These are phyloP conservation scores for Macrocybe gigantea DNA, from an alignment of 768 basidiomycete species.

Conservation along the genomic window DNA sequence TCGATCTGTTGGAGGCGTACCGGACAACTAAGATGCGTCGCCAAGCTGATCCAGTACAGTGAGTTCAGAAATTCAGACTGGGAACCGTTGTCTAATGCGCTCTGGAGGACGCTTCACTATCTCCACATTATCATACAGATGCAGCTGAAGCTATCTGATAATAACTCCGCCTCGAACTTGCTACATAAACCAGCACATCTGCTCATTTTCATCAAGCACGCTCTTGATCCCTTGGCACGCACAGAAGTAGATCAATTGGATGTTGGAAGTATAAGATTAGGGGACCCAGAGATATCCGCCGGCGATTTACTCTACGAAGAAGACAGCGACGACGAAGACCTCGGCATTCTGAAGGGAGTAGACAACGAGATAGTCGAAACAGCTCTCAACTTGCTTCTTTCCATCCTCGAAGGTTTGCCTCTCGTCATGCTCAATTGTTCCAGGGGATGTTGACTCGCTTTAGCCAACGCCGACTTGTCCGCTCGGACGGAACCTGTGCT, in stretches of 20 bases:
- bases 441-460: background rate
- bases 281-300: constrained; percentile 11
- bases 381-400: constrained; percentile 73
- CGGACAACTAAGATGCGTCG: constrained; percentile 32
- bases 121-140: constrained; percentile 82
- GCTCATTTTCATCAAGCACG: constrained; percentile 78
- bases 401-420: constrained; percentile 75
- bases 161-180: constrained; percentile 50
- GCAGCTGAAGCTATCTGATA: constrained; percentile 60
- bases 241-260: constrained; percentile 2
- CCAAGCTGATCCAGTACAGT: constrained; percentile 51
- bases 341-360: constrained; percentile 28
- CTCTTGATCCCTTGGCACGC: constrained; percentile 44
- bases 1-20: constrained; percentile 69
- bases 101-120: constrained; percentile 55
- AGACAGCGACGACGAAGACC: constrained; percentile 52
- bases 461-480: constrained; percentile 56
- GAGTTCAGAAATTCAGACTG: constrained; percentile 5
- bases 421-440: background rate
- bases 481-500: constrained; percentile 57
- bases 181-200: constrained; percentile 63
- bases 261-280: background rate
- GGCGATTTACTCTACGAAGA: constrained; percentile 38
- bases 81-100: background rate
- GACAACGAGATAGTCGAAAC: constrained; percentile 64